These are phyloP conservation scores for Rhodotorula sphaerocarpa DNA, from an alignment of 768 basidiomycete species.

Conservation along the genomic window DNA sequence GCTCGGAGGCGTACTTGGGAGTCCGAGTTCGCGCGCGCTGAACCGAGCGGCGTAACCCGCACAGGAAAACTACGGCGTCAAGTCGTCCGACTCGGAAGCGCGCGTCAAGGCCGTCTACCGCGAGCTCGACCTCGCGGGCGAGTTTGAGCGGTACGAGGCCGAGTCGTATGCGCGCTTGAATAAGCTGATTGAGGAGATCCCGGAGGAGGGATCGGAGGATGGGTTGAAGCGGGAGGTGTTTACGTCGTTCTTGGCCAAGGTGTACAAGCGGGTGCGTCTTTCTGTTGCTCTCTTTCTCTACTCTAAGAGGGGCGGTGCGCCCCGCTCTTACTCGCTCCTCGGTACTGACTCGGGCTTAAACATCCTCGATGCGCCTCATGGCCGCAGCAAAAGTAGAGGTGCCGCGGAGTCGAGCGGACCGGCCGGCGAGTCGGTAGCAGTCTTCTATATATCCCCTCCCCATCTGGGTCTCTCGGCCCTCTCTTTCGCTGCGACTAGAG, in stretches of 20 bases:
- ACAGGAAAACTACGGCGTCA: conserved; percentile 62
- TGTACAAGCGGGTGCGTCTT: conserved; percentile 44
- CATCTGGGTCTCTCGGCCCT: too few species aligned
- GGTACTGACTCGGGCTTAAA: too few species aligned
- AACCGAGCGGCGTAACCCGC: too few species aligned
- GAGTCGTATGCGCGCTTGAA: conserved; percentile 59
- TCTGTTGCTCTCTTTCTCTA: not conserved
- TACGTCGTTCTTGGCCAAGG: conserved; percentile 77
- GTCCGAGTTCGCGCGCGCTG: not conserved
- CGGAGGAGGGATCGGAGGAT: conserved; percentile 42
- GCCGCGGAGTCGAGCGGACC: too few species aligned
- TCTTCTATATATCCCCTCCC: too few species aligned
- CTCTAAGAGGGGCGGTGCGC: too few species aligned
- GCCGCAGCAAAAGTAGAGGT: too few species aligned
- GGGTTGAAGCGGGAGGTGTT: conserved; percentile 62
- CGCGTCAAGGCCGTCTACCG: conserved; percentile 64
- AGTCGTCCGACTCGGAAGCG: conserved; percentile 53
- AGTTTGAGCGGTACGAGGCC: conserved; percentile 74
- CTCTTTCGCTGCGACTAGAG: too few species aligned
- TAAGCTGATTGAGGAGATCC: conserved; percentile 60
- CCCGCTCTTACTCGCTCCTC: too few species aligned
- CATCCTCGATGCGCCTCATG: too few species aligned
- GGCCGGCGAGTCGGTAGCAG: too few species aligned
- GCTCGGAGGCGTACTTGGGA: too few species aligned
- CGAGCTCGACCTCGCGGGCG: conserved; percentile 53